Evolutionary conservation across 257 asterid species (phyloP), one percentile per base, ranked within the genome.

Genomic region (Paulownia fortunei): DNA sequence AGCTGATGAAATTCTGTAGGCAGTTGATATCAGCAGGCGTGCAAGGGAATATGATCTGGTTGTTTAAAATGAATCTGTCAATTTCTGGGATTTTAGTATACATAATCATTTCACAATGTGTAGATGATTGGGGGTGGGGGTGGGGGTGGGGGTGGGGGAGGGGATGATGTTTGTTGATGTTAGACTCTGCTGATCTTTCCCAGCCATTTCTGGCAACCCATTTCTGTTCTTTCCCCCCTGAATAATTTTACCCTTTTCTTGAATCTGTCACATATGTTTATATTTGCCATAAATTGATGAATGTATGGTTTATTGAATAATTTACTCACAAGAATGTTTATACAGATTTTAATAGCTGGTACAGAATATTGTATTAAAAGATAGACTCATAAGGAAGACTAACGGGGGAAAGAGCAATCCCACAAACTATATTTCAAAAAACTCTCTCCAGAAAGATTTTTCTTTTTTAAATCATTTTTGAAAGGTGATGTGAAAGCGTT

Each of bases 351-450:
- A 67, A 18, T 44, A 27, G 18, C 36, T 62, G 64, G 63, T 16
- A 8, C 30, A 15, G 4, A 6, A 26, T 32, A 56, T 73, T 49
- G 0, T 16, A 32, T 1, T 5, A 62, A 12, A 54, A 39, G 56
- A 24, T 15, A 12, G 4, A 42, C 5, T 5, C 37, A 66, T 12
- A 13, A 23, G 34, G 67, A 55, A 5, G 6, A 37, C 16, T 51
- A 49, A 49, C 21, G 24, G 5, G 24, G 2, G 6, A 51, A n/a
- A 58, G 44, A 9, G 32, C 86, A 72, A 84, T 95, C 88, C 94
- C 94, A 91, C 85, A 91, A 76, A 51, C 88, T 82, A 83, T 82
- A 91, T 24, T 46, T 87, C 34, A 67, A 21, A 60, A 81, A 70
- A 79, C 66, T 81, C 62, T 89, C 92, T 47, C 89, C 86, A 36